Percentiles rank a stretch among this genome's conserved stretches.
phyloP scores from a whole-genome alignment of 768 basidiomycete genomes.

The Ramaria sp. region DNA sequence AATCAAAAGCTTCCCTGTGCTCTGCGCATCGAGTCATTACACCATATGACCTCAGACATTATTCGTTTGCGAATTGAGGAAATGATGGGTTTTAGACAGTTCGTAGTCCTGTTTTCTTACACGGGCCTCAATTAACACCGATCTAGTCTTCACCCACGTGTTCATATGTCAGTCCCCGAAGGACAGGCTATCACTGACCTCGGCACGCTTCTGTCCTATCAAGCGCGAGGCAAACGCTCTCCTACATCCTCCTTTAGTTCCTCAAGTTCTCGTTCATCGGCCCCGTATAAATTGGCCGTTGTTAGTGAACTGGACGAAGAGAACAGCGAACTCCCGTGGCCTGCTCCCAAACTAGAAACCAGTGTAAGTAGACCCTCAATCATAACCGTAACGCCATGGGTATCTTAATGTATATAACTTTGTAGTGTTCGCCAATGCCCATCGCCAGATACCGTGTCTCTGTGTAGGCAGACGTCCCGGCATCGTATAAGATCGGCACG shows the following conservation, averaged over 20 bases:
- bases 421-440: too few species aligned
- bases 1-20: conserved; percentile 1
- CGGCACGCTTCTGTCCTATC: background rate
- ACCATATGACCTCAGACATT: background rate
- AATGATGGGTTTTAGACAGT: conserved; percentile 9
- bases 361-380: background rate
- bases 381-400: too few species aligned
- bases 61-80: conserved; percentile 6
- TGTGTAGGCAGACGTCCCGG: too few species aligned
- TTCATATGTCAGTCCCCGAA: background rate
- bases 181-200: background rate
- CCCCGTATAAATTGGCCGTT: background rate
- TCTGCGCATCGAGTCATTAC: background rate
- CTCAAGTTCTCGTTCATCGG: background rate
- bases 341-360: background rate
- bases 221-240: background rate
- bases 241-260: conserved; percentile 5
- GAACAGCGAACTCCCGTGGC: background rate
- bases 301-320: conserved; percentile 2
- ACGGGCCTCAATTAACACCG: background rate
- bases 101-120: background rate
- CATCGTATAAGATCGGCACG: too few species aligned
- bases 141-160: background rate
- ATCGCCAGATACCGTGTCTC: too few species aligned
- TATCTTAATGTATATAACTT: too few species aligned